Evolutionary conservation across 1,284 basidiomycete genomes (phyloP), one percentile per base, ranked within the genome.

Genomic region (Tilletiopsis washingtonensis): DNA sequence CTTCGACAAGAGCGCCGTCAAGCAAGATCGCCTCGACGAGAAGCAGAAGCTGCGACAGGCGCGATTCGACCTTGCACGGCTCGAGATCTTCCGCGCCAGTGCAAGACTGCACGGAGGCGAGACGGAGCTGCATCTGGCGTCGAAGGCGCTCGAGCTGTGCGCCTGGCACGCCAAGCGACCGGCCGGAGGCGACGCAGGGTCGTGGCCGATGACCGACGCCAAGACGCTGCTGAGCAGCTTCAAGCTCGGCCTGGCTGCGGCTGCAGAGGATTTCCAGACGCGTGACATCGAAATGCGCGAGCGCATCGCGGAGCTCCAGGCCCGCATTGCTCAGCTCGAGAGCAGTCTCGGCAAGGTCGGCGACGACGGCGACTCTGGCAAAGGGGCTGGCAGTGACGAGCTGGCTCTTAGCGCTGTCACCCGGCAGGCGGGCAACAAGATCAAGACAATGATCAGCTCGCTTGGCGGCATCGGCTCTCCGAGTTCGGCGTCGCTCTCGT

Each of bases 21-120:
- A 17, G 42, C 58, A 59, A 23, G 60, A 61, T 25, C 45, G 56
- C 3, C 37, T 54, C 3, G 61, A 68, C 26, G 63, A 64, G n/a
- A 61, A 66, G 56, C 64, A 67, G 29, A 58, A 53, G 38, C 24
- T 62, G 19, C 50, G 64, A 11, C 58, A 67, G 41, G 43, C 58
- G 24, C 54, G 54, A 11, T 67, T 67, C 51, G 54, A 59, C 36
- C 48, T 56, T 15, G 57, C 62, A 1, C 50, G 64, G 5, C 43
- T 62, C 14, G 62, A 67, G 21, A 47, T 65, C 20, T 62, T 51
- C 29, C 20, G 37, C 15, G 17, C 41, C 27, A 29, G 56, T 5
- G 36, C 42, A 24, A 40, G 42, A 21, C 40, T 67, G 25, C 62
- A 67, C 32, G 64, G 62, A 3, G 62, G 64, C 15, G 47, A 46